Evolutionary conservation across 2,329 filamentous ascomycete species (phyloP), one percentile per base, ranked within the genome.

Genomic region (Hypoxylon sp.): DNA sequence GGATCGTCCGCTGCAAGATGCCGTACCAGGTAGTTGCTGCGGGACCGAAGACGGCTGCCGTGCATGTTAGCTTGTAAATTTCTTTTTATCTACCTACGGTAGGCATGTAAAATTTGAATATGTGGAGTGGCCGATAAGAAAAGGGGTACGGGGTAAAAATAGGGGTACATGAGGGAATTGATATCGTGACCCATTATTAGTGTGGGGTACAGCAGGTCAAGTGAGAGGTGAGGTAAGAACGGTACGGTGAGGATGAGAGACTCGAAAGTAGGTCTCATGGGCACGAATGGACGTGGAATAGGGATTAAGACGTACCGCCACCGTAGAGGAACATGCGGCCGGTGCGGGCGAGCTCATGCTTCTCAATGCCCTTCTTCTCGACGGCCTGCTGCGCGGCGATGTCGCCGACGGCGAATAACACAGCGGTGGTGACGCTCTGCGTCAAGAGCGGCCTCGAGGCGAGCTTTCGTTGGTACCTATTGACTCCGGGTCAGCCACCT

Each of bases 371-470:
- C 76, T 87, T 90, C 80, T 90, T 91, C 83, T 98, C 95, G 66
- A 99, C 92, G 37, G 89, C 85, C 82, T 98, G 95, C 82, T 99
- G 96, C 39, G 96, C 94, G 73, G 97, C 90, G 67, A 92, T 86
- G 83, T 99, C 96, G 76, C 96, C 96, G 13, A 94, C 93, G 65
- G 92, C 94, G 80, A 98, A 99, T 71, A 99, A 90, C 66, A 98
- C 87, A 53, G 93, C 92, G 42, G 95, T 98, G 63, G 94, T 97
- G 75, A 97, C 84, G 79, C 91, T 93, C 85, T 97, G 94, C 10
- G 95, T 98, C 77, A 98, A 88, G 74, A 98, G 85, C 67, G 95
- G 95, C 78, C 92, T 89, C 76, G 90, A 88, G 74, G 92, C 91
- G 79, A 98, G 86, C 81, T 89, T 92, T 78, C 89, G 86, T 82